phyloP scores from a whole-genome alignment of 2,329 filamentous ascomycete genomes.

The Exophiala calicioides region DNA sequence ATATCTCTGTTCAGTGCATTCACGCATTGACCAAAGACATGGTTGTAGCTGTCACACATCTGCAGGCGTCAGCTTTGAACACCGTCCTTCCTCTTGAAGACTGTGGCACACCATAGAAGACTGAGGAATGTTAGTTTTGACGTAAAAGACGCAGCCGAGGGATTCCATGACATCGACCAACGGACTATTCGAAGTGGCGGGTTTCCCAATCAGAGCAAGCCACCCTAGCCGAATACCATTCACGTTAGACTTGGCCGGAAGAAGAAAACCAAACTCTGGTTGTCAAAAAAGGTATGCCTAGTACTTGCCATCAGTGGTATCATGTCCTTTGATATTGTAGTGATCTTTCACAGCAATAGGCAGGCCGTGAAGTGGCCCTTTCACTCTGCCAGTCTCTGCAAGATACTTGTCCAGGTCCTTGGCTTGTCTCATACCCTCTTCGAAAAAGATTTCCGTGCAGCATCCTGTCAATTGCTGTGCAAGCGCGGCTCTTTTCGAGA shows the following conservation, averaged over 20 bases:
- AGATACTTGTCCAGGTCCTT: slow-evolving; percentile 49
- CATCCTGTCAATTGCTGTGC: slow-evolving; percentile 37
- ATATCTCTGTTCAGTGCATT: slow-evolving; percentile 47
- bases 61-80: slow-evolving; percentile 40
- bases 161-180: slow-evolving; percentile 31
- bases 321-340: slow-evolving; percentile 38
- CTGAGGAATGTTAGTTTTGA: slow-evolving; percentile 55
- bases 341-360: slow-evolving; percentile 56
- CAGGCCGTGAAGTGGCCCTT: slow-evolving; percentile 63
- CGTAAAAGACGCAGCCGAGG: slow-evolving; percentile 52
- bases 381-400: slow-evolving; percentile 38
- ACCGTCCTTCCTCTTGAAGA: slow-evolving; percentile 46
- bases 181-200: slow-evolving; percentile 28
- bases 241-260: slow-evolving; percentile 54
- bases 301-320: slow-evolving; percentile 31
- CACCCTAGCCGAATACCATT: slow-evolving; percentile 55
- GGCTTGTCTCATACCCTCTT: slow-evolving; percentile 49
- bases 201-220: slow-evolving; percentile 34
- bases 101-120: slow-evolving; percentile 45
- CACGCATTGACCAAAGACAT: slow-evolving; percentile 49
- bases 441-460: slow-evolving; percentile 54
- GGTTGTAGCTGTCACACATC: slow-evolving; percentile 53
- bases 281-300: slow-evolving; percentile 33
- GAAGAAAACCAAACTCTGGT: slow-evolving; percentile 46
- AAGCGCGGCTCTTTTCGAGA: slow-evolving; percentile 52